Percentiles rank a stretch among this genome's conserved stretches.
phyloP scores from a whole-genome alignment of 345 rosid species.

The Corymbia maculata region DNA sequence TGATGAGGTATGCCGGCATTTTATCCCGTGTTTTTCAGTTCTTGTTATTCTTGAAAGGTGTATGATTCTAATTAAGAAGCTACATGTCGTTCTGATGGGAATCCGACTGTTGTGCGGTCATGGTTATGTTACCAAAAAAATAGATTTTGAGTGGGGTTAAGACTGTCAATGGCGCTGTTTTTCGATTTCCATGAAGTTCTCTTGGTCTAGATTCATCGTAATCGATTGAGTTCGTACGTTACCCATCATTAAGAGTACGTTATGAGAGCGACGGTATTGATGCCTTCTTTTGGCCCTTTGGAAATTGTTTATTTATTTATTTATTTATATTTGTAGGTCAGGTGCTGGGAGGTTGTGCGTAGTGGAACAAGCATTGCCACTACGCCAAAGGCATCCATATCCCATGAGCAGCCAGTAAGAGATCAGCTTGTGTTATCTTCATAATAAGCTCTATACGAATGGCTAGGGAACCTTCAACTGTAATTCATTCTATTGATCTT shows the following conservation, averaged over 20 bases:
- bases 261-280: not conserved
- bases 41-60: not conserved
- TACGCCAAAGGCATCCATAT: slow-evolving; percentile 74
- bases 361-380: slow-evolving; percentile 43
- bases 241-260: not conserved
- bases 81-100: not conserved
- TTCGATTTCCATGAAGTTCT: not conserved
- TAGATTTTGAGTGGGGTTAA: not conserved
- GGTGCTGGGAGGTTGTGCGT: slow-evolving; percentile 86
- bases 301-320: not conserved
- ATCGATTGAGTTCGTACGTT: not conserved
- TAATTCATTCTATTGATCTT: not conserved
- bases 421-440: not conserved
- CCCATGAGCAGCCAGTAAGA: slow-evolving; percentile 92
- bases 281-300: not conserved
- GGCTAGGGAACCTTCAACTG: not conserved
- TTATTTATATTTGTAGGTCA: slow-evolving; percentile 38
- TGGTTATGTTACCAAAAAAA: not conserved
- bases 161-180: not conserved
- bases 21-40: not conserved
- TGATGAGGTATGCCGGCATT: not conserved
- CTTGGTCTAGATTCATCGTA: not conserved
- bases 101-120: not conserved
- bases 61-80: not conserved
- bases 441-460: not conserved